A percentile compares a stretch with the other conserved stretches of the same genome.
Evolutionary conservation across 306 rosid species (phyloP).

Genomic region (Glycine soja): DNA sequence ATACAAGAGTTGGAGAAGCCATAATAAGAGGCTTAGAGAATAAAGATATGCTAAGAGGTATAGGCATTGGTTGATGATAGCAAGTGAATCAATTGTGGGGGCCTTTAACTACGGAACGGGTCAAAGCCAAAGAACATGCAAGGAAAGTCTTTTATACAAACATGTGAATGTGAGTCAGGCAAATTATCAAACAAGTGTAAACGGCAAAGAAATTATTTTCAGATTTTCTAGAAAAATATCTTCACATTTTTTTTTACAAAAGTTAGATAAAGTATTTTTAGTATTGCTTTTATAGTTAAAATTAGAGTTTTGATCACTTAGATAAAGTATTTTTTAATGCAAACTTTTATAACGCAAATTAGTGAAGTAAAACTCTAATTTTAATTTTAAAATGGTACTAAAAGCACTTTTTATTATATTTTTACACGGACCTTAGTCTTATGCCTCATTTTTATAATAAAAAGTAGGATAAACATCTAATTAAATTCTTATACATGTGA

Average conservation of each 20-base stretch:
- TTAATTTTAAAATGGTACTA: no score
- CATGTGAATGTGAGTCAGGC: background rate
- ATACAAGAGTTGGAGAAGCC: slow-evolving; percentile 43
- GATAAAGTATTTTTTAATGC: no score
- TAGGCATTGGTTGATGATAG: background rate
- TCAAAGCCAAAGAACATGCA: slow-evolving; percentile 37
- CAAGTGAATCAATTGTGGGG: background rate
- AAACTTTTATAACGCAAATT: background rate
- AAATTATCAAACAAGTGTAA: background rate
- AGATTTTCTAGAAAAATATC: background rate
- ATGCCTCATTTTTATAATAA: no score
- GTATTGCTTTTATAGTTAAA: no score
- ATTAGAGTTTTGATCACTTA: no score
- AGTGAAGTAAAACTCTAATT: no score
- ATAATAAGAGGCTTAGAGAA: slow-evolving; percentile 32
- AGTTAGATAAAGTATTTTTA: no score
- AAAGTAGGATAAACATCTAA: no score
- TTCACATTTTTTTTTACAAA: no score
- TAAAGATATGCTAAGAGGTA: background rate
- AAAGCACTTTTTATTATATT: no score
- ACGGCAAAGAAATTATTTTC: background rate
- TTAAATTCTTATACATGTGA: no score
- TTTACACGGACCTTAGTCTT: no score
- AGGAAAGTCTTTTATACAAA: background rate
- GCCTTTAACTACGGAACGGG: background rate